A percentile compares a stretch with the other conserved stretches of the same genome.
Evolutionary conservation across 2,329 filamentous ascomycete species (phyloP).

Genomic region (Sclerotinia minor): DNA sequence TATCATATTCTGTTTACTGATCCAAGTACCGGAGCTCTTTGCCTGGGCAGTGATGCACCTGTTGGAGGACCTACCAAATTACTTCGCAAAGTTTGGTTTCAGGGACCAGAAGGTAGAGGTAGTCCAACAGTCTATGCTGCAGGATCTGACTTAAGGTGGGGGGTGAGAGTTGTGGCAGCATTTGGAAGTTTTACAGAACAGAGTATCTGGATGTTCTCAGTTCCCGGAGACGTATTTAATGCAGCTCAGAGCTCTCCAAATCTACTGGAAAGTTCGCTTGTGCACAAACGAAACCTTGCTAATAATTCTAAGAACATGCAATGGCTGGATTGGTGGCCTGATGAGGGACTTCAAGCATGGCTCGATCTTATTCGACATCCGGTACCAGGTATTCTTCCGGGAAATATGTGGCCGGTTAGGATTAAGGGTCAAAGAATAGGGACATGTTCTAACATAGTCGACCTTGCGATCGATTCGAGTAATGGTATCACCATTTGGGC

Average conservation of each 20-base stretch:
- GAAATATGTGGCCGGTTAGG: conserved; percentile 49
- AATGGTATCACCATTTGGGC: conserved; percentile 53
- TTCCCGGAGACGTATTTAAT: conserved; percentile 58
- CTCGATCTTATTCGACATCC: conserved; percentile 36
- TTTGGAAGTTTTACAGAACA: conserved; percentile 49
- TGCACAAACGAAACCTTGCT: conserved; percentile 21
- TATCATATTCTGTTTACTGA: conserved; percentile 66
- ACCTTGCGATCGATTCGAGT: conserved; percentile 51
- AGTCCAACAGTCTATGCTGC: conserved; percentile 56
- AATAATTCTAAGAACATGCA: conserved; percentile 30
- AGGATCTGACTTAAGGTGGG: conserved; percentile 57
- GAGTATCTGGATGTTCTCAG: conserved; percentile 58
- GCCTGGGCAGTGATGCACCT: conserved; percentile 61
- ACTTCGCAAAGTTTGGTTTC: conserved; percentile 58
- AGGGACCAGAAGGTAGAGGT: conserved; percentile 37
- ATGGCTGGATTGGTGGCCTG: conserved; percentile 46
- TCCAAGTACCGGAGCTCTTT: conserved; percentile 55
- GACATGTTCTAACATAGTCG: conserved; percentile 48
- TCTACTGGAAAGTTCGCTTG: conserved; percentile 23
- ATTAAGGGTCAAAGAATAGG: conserved; percentile 53
- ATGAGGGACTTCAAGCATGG: conserved; percentile 43
- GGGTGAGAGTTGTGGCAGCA: conserved; percentile 58
- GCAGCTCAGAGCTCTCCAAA: conserved; percentile 37
- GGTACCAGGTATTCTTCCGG: conserved; percentile 33
- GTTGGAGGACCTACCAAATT: conserved; percentile 56